Conservation (phyloP, 2,329 filamentous ascomycete genomes). For the Diaporthe sp. region DNA sequence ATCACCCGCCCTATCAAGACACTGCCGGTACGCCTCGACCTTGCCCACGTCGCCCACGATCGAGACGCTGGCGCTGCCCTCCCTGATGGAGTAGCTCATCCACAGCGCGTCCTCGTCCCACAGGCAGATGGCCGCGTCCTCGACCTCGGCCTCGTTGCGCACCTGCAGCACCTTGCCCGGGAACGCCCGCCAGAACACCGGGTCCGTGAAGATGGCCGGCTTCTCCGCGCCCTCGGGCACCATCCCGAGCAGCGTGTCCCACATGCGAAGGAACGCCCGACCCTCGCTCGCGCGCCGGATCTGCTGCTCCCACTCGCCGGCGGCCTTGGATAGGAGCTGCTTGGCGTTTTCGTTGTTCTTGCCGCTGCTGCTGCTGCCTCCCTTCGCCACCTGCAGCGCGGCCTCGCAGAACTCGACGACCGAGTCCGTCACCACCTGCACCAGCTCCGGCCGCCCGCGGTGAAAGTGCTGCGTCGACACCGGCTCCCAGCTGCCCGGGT, state of each 20-base stretch:
- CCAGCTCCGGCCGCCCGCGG: conserved; percentile 42
- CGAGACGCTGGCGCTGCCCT: conserved; percentile 10
- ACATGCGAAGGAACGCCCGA: conserved; percentile 30
- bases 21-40: neutral
- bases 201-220: conserved; percentile 32
- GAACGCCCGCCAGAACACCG: conserved; percentile 30
- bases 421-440: conserved; percentile 39
- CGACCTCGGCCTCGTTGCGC: conserved; percentile 32
- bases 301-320: conserved; percentile 27
- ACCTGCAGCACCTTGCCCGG: conserved; percentile 33
- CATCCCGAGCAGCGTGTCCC: conserved; percentile 35
- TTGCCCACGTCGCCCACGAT: neutral
- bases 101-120: conserved; percentile 30
- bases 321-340: conserved; percentile 21
- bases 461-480: conserved; percentile 43
- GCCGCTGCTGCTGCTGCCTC: too few species aligned
- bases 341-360: neutral
- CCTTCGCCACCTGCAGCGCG: neutral
- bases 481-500: conserved; percentile 42
- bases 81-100: conserved; percentile 35
- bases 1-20: neutral
- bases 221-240: conserved; percentile 12
- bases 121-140: conserved; percentile 27
- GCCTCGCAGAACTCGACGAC: conserved; percentile 41
- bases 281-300: conserved; percentile 29